Evolutionary conservation across 495 filamentous ascomycete species (phyloP).

Genomic region (Aspergillus biplanus): DNA sequence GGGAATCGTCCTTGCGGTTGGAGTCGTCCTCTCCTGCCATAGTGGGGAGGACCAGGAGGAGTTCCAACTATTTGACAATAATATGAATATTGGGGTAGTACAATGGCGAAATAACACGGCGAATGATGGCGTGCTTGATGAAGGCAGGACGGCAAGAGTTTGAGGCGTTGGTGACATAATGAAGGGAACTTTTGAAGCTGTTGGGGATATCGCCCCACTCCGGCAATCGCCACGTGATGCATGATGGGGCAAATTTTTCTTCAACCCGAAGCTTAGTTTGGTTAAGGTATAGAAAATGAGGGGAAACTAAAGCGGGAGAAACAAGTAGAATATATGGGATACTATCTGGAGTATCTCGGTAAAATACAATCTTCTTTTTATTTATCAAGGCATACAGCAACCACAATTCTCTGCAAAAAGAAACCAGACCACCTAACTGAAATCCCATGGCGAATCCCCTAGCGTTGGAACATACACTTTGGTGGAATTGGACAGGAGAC

Average conservation of each 20-base stretch:
- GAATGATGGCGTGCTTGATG: background rate
- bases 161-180: constrained; percentile 6
- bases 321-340: background rate
- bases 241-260: constrained; percentile 10
- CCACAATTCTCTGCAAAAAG: background rate
- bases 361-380: background rate
- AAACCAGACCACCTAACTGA: no score
- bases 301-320: background rate
- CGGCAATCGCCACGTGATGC: constrained; percentile 24
- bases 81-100: background rate
- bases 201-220: constrained; percentile 25
- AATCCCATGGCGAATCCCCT: no score
- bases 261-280: background rate
- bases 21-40: constrained; percentile 40
- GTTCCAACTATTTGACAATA: background rate
- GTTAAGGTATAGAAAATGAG: background rate
- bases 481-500: no score
- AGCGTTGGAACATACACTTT: no score
- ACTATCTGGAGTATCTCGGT: background rate
- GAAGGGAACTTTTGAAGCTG: constrained; percentile 19
- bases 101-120: background rate
- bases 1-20: constrained; percentile 20
- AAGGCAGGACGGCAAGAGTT: background rate
- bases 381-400: background rate
- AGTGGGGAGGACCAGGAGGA: background rate